Evolutionary conservation across 2,329 filamentous ascomycete species (phyloP), one percentile per base, ranked within the genome.

Genomic region (Pyricularia sp.): DNA sequence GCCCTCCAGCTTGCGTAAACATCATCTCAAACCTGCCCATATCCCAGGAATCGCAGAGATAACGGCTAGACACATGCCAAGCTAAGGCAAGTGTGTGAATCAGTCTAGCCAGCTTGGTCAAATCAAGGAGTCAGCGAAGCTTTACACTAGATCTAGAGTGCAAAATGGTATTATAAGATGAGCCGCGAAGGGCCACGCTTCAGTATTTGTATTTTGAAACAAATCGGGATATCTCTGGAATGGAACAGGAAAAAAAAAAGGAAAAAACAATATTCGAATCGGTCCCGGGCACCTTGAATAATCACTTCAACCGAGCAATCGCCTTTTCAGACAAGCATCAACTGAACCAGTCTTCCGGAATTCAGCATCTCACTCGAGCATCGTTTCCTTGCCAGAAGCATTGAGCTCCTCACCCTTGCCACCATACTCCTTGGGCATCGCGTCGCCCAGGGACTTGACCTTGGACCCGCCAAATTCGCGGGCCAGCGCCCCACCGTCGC

Each of bases 361-460:
- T 6, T 17, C 11, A 14, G 25, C 30, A 17, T 5, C 30, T 68
- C 63, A 74, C 66, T 72, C 69, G 12, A 77, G 71, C 23, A 70
- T 23, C 4, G 76, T 71, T 64, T 73, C 73, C 66, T 71, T 74
- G 28, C 75, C 75, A 25, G 72, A 67, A 0, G 67, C 64, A 68
- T 71, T 72, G 68, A 78, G 70, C 23, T 74, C 73, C 2, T 67
- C 73, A 66, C 87, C 90, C 73, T 89, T 88, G 30, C 94, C 94
- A 69, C 94, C 94, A 76, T 97, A 97, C 71, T 85, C 87, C 72
- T 85, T 84, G 1, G 93, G 93, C 66, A 97, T 80, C 64, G 86
- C 84, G 65, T 85, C 81, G 14, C 86, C 88, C 69, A 95, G 81
- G 2, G 75, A 75, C 65, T 82, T 78, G 70, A 88, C 80, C 76